Conservation (phyloP, 306 rosid species). For the Cicer yamashitae region DNA sequence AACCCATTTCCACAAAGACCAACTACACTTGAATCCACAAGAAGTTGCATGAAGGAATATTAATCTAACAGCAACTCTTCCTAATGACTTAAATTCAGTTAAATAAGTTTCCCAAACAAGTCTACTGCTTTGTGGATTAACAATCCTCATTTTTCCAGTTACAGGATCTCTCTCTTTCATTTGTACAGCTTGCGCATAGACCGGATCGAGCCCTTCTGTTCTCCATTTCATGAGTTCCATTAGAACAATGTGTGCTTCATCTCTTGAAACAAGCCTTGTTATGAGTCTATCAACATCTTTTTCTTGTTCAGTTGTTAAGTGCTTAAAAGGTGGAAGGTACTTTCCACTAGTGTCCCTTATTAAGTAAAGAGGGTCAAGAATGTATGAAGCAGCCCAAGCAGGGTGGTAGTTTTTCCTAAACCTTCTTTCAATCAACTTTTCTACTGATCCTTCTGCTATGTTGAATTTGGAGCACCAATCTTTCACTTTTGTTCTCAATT, state of each 20-base stretch:
- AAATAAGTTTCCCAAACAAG: constrained; percentile 74
- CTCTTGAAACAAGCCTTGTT: constrained; percentile 63
- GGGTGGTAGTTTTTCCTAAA: constrained; percentile 76
- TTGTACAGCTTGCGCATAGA: constrained; percentile 70
- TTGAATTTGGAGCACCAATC: constrained; percentile 70
- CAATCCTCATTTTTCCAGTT: constrained; percentile 62
- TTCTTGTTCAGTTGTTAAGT: constrained; percentile 64
- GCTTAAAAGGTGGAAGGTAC: constrained; percentile 73
- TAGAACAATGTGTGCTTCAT: constrained; percentile 67
- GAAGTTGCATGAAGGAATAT: constrained; percentile 75
- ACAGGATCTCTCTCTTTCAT: constrained; percentile 66
- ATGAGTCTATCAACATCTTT: constrained; percentile 68
- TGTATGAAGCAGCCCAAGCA: constrained; percentile 75
- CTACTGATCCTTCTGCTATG: constrained; percentile 56
- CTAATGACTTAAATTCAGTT: constrained; percentile 64
- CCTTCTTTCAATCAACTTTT: constrained; percentile 61
- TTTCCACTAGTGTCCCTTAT: constrained; percentile 67
- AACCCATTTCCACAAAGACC: constrained; percentile 64
- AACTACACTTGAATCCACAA: constrained; percentile 64
- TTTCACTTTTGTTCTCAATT: constrained; percentile 71
- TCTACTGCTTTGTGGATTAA: constrained; percentile 70
- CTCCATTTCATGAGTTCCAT: constrained; percentile 84
- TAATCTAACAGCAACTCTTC: constrained; percentile 70
- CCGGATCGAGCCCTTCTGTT: constrained; percentile 75
- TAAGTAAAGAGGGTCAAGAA: constrained; percentile 69